Evolutionary conservation across 306 rosid species (phyloP), one percentile per base, ranked within the genome.

Genomic region (Mimosa pudica): DNA sequence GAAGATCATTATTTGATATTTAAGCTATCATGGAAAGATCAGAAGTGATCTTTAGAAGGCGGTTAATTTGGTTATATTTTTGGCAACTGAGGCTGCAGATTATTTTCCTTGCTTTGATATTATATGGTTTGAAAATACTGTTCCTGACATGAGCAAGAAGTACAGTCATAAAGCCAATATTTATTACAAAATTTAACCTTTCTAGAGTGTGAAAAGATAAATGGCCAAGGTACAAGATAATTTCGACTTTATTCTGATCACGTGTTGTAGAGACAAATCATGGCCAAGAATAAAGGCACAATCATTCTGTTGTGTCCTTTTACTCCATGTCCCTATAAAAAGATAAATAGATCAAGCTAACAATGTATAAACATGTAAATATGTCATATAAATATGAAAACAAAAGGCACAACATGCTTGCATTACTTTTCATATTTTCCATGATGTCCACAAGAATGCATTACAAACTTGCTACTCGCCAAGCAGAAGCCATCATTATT

Each of bases 401-500:
- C 11, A 44, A 5, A 12, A 18, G 10, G 5, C 49, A 7, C 1
- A 2, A 68, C 9, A n/a, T 44, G 14, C 36, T 68, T 44, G 13
- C 48, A 4, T 41, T n/a, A 42, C 17, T 18, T 8, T 44, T 68
- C 73, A 30, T 5, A 42, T 18, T 68, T 41, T 46, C 35, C 13
- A 17, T 38, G 49, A 66, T 2, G 44, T 66, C 41, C 8, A 42
- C 17, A 44, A n/a, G 48, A 38, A 17, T 16, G 63, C 51, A 78
- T 68, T 66, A 80, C 68, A 74, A 41, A 81, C 81, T 83, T 84
- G 86, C 70, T 17, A 82, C 93, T 81, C 88, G 88, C 97, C 98
- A 91, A 44, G 90, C 94, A n/a, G 97, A 88, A 70, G 97, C 91
- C 84, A 93, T 85, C 83, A 91, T 84, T n/a, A 87, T 77, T 9